phyloP scores from a whole-genome alignment of 768 basidiomycete species.

The Boletus huronensis region DNA sequence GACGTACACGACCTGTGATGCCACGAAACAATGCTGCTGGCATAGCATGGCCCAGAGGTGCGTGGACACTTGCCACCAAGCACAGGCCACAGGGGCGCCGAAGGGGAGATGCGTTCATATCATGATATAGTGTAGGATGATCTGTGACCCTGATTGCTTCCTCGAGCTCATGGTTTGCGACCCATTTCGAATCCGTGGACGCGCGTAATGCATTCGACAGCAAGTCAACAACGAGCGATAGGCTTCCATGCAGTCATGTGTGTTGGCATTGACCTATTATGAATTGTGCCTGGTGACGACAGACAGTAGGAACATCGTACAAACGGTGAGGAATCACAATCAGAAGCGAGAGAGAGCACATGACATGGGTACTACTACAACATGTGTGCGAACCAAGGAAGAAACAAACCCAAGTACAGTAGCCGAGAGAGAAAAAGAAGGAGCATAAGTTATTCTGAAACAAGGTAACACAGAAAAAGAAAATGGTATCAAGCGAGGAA shows the following conservation, averaged over 20 bases:
- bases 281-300: constrained; percentile 3
- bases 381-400: constrained; percentile 18
- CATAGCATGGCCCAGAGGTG: neutral
- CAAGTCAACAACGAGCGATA: neutral
- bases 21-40: neutral
- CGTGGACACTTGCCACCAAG: neutral
- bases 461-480: constrained; percentile 3
- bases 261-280: neutral
- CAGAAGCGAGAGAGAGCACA: constrained; percentile 6
- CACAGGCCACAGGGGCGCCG: neutral
- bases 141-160: constrained; percentile 5
- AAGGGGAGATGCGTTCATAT: neutral
- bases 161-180: constrained; percentile 4
- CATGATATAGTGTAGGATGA: neutral
- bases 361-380: constrained; percentile 27
- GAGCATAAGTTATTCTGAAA: constrained; percentile 23
- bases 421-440: constrained; percentile 7
- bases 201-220: neutral
- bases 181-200: neutral
- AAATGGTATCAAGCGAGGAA: constrained; percentile 1
- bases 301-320: neutral
- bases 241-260: neutral
- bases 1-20: neutral
- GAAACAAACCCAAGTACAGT: constrained; percentile 4
- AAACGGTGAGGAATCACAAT: neutral